phyloP scores from a whole-genome alignment of 2,329 filamentous ascomycete genomes.

The Dactylellina parvicollis region DNA sequence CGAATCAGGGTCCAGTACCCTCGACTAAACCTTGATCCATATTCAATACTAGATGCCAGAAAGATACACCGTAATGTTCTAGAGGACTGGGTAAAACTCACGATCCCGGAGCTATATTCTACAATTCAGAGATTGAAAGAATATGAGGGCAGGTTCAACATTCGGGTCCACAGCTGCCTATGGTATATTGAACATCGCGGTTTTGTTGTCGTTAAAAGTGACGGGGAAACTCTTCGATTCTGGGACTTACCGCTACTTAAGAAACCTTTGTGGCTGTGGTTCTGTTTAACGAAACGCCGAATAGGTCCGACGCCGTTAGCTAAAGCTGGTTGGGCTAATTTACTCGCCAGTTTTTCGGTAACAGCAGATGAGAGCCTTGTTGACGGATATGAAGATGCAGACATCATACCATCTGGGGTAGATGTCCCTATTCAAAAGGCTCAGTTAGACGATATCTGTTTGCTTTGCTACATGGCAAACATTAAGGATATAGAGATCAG shows the following conservation, averaged over 20 bases:
- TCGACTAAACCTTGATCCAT: conserved; percentile 6
- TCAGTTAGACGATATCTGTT: conserved; percentile 3
- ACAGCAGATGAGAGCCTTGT: neutral
- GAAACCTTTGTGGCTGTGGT: conserved; percentile 21
- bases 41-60: neutral
- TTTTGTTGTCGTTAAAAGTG: neutral
- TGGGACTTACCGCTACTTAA: neutral
- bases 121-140: too few relatives aligned
- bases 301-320: neutral
- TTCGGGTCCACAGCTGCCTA: too few relatives aligned
- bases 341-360: conserved; percentile 2
- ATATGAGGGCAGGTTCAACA: too few relatives aligned
- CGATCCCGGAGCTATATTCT: neutral
- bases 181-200: neutral
- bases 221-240: neutral
- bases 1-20: conserved; percentile 19
- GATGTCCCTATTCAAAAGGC: conserved; percentile 33
- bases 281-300: neutral
- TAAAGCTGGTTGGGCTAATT: conserved; percentile 40
- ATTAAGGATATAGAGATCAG: conserved; percentile 26
- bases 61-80: neutral
- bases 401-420: conserved; percentile 27
- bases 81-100: neutral
- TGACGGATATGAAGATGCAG: conserved; percentile 15
- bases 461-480: conserved; percentile 30